Evolutionary conservation across 768 basidiomycete genomes (phyloP).

Genomic region (Stropharia rugosoannulata): DNA sequence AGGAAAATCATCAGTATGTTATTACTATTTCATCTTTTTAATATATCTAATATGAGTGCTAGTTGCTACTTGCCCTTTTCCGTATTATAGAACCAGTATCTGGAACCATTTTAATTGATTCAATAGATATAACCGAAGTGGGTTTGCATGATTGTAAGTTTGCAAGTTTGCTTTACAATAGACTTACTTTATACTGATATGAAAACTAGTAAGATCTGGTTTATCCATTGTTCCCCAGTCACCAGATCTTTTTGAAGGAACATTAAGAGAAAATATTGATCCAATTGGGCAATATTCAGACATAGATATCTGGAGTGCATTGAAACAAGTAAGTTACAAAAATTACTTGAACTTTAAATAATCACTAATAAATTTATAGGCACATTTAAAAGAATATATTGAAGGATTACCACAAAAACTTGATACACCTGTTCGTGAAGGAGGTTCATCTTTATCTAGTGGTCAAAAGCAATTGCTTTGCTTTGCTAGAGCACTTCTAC

Average conservation of each 20-base stretch:
- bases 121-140: conserved; percentile 72
- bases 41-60: conserved; percentile 20
- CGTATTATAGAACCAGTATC: conserved; percentile 71
- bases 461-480: conserved; percentile 90
- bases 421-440: conserved; percentile 75
- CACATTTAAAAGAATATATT: conserved; percentile 68
- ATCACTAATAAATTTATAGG: conserved; percentile 32
- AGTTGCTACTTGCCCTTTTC: conserved; percentile 72
- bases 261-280: conserved; percentile 86
- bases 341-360: neutral
- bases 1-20: conserved; percentile 70
- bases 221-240: conserved; percentile 88
- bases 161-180: neutral
- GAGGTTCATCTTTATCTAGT: conserved; percentile 76
- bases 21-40: conserved; percentile 37
- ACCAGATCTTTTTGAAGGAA: conserved; percentile 70
- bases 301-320: conserved; percentile 82
- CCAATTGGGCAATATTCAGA: conserved; percentile 76
- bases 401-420: conserved; percentile 64
- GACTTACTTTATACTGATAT: neutral
- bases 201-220: conserved; percentile 58
- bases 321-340: conserved; percentile 52
- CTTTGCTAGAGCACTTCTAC: conserved; percentile 81
- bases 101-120: conserved; percentile 72
- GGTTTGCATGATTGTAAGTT: conserved; percentile 69